phyloP scores from a whole-genome alignment of 179 eudicot genomes.

The Silene noctiflora region DNA sequence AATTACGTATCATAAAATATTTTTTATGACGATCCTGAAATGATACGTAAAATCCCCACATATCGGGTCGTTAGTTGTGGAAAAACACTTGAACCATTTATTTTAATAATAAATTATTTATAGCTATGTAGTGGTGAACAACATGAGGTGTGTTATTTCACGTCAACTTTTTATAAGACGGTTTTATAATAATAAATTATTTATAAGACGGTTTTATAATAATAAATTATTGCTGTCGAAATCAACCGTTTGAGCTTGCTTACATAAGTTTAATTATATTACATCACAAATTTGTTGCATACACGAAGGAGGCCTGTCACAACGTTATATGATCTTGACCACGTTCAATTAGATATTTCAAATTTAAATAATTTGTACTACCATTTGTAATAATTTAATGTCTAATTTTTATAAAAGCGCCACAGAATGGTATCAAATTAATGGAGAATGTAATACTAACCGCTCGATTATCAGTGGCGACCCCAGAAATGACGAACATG shows the following conservation, averaged over 20 bases:
- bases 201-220: not conserved
- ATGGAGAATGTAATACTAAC: slow-evolving; percentile 30
- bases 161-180: too few species aligned
- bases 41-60: slow-evolving; percentile 14
- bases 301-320: too few species aligned
- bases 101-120: too few species aligned
- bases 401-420: not conserved
- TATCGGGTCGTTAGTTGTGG: slow-evolving; percentile 4
- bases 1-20: not conserved
- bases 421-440: too few species aligned
- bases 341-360: not conserved
- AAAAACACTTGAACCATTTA: not conserved
- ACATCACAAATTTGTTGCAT: too few species aligned
- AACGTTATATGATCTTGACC: not conserved
- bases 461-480: slow-evolving; percentile 79
- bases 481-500: slow-evolving; percentile 81
- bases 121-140: too few species aligned
- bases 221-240: too few species aligned
- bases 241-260: too few species aligned
- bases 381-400: not conserved
- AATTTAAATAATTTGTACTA: too few species aligned
- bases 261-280: too few species aligned
- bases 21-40: not conserved
- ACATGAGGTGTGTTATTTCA: too few species aligned
- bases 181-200: too few species aligned